phyloP scores from a whole-genome alignment of 2,329 filamentous ascomycete species.

The Fusarium sp. region DNA sequence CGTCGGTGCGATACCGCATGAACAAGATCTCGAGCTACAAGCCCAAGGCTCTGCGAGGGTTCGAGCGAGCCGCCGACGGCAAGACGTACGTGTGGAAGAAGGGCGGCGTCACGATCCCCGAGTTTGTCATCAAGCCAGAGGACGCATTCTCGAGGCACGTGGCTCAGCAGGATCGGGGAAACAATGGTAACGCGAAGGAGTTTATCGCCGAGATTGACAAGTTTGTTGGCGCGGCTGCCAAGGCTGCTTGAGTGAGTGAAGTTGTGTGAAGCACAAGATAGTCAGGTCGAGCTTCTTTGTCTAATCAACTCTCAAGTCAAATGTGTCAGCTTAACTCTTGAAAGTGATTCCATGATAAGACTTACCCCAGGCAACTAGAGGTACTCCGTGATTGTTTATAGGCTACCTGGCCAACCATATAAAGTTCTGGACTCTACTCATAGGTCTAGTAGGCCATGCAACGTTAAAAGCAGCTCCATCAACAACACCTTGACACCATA shows the following conservation, averaged over 20 bases:
- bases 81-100: slow-evolving; percentile 34
- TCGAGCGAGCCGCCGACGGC: slow-evolving; percentile 12
- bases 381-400: not conserved
- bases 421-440: not conserved
- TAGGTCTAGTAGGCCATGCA: not conserved
- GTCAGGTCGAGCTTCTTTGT: not conserved
- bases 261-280: not conserved
- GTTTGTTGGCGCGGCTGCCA: slow-evolving; percentile 1
- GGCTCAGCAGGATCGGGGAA: slow-evolving; percentile 28
- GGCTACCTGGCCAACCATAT: not conserved
- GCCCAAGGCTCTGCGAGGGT: slow-evolving; percentile 33
- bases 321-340: not conserved
- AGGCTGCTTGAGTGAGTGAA: not conserved
- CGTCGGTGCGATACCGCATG: slow-evolving; percentile 39
- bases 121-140: slow-evolving; percentile 37
- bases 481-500: not conserved
- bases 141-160: slow-evolving; percentile 32
- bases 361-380: not conserved
- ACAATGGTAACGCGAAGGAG: slow-evolving; percentile 19
- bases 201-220: slow-evolving; percentile 32
- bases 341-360: not conserved
- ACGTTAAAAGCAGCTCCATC: not conserved
- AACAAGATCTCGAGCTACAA: slow-evolving; percentile 31
- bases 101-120: slow-evolving; percentile 26
- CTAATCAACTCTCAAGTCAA: not conserved